A percentile compares a stretch with the other conserved stretches of the same genome.
phyloP scores from a whole-genome alignment of 768 basidiomycete genomes.

The Tephrocybe rancida region DNA sequence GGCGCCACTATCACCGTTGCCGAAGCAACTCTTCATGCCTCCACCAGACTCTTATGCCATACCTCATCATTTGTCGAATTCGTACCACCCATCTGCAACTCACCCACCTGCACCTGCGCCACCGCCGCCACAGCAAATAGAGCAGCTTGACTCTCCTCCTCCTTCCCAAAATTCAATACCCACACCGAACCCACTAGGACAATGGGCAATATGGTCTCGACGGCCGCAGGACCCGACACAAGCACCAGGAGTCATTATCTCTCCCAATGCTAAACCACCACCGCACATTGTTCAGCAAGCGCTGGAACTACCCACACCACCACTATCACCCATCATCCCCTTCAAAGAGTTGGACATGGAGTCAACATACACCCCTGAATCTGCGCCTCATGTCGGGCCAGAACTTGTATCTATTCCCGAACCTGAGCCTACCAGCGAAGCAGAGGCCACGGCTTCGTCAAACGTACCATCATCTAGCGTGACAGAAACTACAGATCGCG shows the following conservation, averaged over 20 bases:
- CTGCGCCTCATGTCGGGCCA: not conserved
- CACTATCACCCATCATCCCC: conserved; percentile 34
- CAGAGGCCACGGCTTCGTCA: conserved; percentile 24
- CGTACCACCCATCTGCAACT: conserved; percentile 4
- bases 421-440: not conserved
- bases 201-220: conserved; percentile 75
- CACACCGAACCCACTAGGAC: conserved; percentile 17
- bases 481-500: conserved; percentile 51
- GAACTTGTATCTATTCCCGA: not conserved
- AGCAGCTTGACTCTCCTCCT: not conserved
- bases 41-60: conserved; percentile 23
- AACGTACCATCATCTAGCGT: conserved; percentile 48
- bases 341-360: conserved; percentile 17
- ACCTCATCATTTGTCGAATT: conserved; percentile 5
- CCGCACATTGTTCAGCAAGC: conserved; percentile 57
- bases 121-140: not conserved
- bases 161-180: conserved; percentile 1
- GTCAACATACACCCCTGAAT: conserved; percentile 1
- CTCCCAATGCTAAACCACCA: conserved; percentile 64
- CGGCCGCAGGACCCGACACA: conserved; percentile 63
- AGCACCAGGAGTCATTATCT: conserved; percentile 76
- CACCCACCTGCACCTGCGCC: not conserved
- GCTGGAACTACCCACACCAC: conserved; percentile 54
- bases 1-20: conserved; percentile 53
- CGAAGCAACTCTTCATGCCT: conserved; percentile 64